Evolutionary conservation across 208 protist genomes (phyloP).

Genomic region (Trypanosomatidae sp.): DNA sequence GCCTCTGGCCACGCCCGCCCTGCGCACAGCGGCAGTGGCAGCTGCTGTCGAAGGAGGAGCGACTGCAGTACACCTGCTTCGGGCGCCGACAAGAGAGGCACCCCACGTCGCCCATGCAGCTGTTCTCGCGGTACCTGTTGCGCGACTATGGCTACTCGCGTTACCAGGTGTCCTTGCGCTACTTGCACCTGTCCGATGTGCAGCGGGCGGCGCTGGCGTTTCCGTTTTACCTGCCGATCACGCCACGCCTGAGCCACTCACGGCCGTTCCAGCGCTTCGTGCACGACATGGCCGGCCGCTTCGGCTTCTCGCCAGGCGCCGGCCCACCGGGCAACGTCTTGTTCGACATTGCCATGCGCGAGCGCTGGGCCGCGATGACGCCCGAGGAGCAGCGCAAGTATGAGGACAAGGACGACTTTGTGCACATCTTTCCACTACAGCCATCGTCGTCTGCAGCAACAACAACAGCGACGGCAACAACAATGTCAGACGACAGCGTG

Average conservation of each 20-base stretch:
- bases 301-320: slow-evolving; percentile 27
- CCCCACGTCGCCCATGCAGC: slow-evolving; percentile 23
- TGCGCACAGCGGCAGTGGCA: slow-evolving; percentile 6
- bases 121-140: slow-evolving; percentile 42
- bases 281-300: slow-evolving; percentile 21
- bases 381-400: slow-evolving; percentile 37
- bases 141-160: slow-evolving; percentile 64
- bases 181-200: slow-evolving; percentile 29
- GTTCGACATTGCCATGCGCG: slow-evolving; percentile 48
- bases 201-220: slow-evolving; percentile 70
- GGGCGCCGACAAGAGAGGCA: slow-evolving; percentile 6
- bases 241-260: slow-evolving; percentile 3
- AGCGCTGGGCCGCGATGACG: slow-evolving; percentile 35
- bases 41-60: slow-evolving; percentile 23
- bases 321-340: slow-evolving; percentile 21
- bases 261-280: slow-evolving; percentile 55
- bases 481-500: not conserved
- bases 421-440: slow-evolving; percentile 2
- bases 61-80: slow-evolving; percentile 41
- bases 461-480: not conserved
- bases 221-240: slow-evolving; percentile 59
- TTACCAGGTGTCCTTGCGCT: slow-evolving; percentile 20
- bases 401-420: slow-evolving; percentile 7
- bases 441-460: not conserved
- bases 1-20: slow-evolving; percentile 8